Evolutionary conservation across 495 filamentous ascomycete species (phyloP), one percentile per base, ranked within the genome.

Genomic region (Penicillium odoratum): DNA sequence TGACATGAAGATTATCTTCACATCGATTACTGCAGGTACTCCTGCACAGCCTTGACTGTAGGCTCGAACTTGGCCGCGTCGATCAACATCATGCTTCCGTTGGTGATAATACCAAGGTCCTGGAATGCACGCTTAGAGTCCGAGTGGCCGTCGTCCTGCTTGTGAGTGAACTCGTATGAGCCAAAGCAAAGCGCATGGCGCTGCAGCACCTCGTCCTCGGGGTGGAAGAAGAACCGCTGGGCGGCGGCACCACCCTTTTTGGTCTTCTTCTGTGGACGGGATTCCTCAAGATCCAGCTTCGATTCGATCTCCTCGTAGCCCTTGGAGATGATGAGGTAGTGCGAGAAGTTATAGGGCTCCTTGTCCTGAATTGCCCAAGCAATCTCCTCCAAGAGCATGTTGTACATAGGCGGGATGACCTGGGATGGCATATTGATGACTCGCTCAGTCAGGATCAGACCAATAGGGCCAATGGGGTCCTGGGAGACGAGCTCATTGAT

Each of bases 91-190:
- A 92, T 83, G 70, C 84, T 85, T 10, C 92, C 93, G 62, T 82
- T 82, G 47, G 93, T 86, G 78, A 85, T 87, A 58, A 99, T 88
- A 4, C 95, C 95, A 73, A 92, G 73, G 60, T 98, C 94, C 69
- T 94, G 91, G 70, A 99, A 99, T 3, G 93, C 89, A 53, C 95
- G 76, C 77, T 95, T 97, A 64, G 89, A 89, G 73, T 98, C 95
- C 38, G 92, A 87, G 50, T 86, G 83, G 6, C 89, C 84, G 46
- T 93, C 88, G 34, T 86, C 88, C 45, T 78, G 76, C 68, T 92
- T 83, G 70, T 89, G 93, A 13, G 84, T 85, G 68, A 91, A 97
- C 25, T 87, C 84, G 66, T 87, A 91, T 33, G 79, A 80, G 10
- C 85, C 88, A 43, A 75, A 74, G 53, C 81, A 88, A 31, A 83